These are phyloP conservation scores for Tulasnella sp. DNA, from an alignment of 768 basidiomycete genomes.

Conservation along the genomic window DNA sequence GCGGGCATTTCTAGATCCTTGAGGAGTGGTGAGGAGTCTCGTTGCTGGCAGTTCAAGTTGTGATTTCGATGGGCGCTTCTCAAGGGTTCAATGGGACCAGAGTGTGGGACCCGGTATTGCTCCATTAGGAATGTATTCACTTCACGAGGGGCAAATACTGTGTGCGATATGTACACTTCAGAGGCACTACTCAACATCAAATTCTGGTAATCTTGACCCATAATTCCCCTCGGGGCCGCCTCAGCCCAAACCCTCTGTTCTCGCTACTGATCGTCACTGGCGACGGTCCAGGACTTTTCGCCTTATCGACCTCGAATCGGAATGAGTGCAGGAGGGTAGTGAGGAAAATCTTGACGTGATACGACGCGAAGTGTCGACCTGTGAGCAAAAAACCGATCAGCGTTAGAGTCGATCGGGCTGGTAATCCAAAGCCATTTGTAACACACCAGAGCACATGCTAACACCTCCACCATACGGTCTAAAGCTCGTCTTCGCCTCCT, in stretches of 20 bases:
- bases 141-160: too few species aligned
- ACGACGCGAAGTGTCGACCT: slow-evolving; percentile 11
- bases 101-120: too few species aligned
- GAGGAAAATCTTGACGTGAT: slow-evolving; percentile 11
- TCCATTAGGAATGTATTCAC: too few species aligned
- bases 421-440: neutral
- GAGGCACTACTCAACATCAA: too few species aligned
- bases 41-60: too few species aligned
- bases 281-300: neutral
- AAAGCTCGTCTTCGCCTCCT: neutral
- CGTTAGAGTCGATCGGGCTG: too few species aligned
- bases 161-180: too few species aligned
- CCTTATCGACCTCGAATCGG: slow-evolving; percentile 5
- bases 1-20: too few species aligned
- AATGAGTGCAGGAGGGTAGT: slow-evolving; percentile 5
- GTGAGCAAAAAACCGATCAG: neutral
- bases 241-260: slow-evolving; percentile 8
- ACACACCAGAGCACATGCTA: slow-evolving; percentile 4
- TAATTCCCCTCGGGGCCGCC: slow-evolving; percentile 7
- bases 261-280: neutral
- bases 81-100: too few species aligned
- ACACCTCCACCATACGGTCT: slow-evolving; percentile 9
- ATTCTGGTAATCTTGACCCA: slow-evolving; percentile 2
- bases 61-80: too few species aligned
- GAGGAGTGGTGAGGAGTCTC: too few species aligned